phyloP scores from a whole-genome alignment of 2,329 filamentous ascomycete species.

The Apiospora sp. region DNA sequence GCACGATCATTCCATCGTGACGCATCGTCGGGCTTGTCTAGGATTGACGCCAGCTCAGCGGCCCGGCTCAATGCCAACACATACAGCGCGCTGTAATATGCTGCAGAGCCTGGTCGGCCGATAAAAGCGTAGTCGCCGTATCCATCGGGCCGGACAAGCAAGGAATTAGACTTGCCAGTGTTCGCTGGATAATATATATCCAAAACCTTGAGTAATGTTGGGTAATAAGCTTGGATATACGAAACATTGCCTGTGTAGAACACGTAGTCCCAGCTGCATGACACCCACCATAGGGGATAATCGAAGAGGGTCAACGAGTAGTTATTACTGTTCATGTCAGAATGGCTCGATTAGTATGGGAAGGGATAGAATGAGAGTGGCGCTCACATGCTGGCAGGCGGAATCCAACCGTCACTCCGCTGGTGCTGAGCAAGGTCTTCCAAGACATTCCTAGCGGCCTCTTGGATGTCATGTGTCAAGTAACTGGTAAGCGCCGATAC shows the following conservation, averaged over 20 bases:
- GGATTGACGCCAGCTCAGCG: constrained; percentile 49
- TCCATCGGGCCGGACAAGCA: constrained; percentile 51
- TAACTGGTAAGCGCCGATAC: constrained; percentile 57
- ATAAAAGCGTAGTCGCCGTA: constrained; percentile 63
- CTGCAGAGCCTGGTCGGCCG: constrained; percentile 53
- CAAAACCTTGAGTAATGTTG: constrained; percentile 48
- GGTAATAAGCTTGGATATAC: constrained; percentile 53
- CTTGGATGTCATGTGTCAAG: constrained; percentile 52
- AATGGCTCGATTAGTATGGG: background rate
- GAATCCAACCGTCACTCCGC: constrained; percentile 60
- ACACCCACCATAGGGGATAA: constrained; percentile 62
- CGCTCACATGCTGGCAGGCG: constrained; percentile 59
- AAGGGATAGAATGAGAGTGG: constrained; percentile 12
- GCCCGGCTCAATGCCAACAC: constrained; percentile 54
- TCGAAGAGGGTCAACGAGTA: constrained; percentile 59
- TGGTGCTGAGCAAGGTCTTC: constrained; percentile 59
- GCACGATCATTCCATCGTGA: constrained; percentile 50
- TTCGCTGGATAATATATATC: constrained; percentile 55
- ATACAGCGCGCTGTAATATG: constrained; percentile 62
- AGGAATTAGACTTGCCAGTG: constrained; percentile 47
- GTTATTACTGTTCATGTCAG: constrained; percentile 42
- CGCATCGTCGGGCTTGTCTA: constrained; percentile 44
- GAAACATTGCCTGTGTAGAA: constrained; percentile 56
- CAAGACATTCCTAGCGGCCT: constrained; percentile 54
- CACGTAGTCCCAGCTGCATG: constrained; percentile 55